phyloP scores from a whole-genome alignment of 2,329 filamentous ascomycete species.

The Talaromyces sp. region DNA sequence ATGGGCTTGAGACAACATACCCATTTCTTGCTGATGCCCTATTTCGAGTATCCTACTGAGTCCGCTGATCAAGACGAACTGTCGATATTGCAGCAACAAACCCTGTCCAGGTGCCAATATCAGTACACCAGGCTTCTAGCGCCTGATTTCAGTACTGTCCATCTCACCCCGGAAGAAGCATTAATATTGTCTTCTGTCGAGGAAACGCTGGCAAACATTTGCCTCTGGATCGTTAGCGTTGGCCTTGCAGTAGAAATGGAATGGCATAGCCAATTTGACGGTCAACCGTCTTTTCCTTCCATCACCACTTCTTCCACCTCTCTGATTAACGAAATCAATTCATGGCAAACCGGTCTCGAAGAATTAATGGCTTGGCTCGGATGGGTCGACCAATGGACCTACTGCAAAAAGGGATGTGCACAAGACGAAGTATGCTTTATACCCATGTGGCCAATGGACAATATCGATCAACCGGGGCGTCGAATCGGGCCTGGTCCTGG shows the following conservation, averaged over 20 bases:
- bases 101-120: not conserved
- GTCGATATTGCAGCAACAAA: not conserved
- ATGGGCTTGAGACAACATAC: not conserved
- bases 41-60: not conserved
- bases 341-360: slow-evolving; percentile 36
- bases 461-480: slow-evolving; percentile 8
- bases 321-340: slow-evolving; percentile 24
- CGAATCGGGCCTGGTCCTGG: slow-evolving; percentile 12
- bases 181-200: not conserved
- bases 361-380: slow-evolving; percentile 51
- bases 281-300: not conserved
- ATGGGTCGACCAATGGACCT: slow-evolving; percentile 48
- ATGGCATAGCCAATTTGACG: not conserved
- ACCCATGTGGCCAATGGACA: slow-evolving; percentile 50
- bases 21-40: slow-evolving; percentile 4
- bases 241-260: not conserved
- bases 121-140: not conserved
- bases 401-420: slow-evolving; percentile 41
- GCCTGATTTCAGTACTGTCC: not conserved
- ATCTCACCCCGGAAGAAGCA: not conserved
- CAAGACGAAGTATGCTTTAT: slow-evolving; percentile 49
- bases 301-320: not conserved
- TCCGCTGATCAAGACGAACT: not conserved
- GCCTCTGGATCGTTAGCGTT: not conserved
- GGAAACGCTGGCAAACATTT: not conserved